Percentiles rank a stretch among this genome's conserved stretches.
Evolutionary conservation across 2,329 filamentous ascomycete genomes (phyloP).

Genomic region (Colletotrichum scovillei): DNA sequence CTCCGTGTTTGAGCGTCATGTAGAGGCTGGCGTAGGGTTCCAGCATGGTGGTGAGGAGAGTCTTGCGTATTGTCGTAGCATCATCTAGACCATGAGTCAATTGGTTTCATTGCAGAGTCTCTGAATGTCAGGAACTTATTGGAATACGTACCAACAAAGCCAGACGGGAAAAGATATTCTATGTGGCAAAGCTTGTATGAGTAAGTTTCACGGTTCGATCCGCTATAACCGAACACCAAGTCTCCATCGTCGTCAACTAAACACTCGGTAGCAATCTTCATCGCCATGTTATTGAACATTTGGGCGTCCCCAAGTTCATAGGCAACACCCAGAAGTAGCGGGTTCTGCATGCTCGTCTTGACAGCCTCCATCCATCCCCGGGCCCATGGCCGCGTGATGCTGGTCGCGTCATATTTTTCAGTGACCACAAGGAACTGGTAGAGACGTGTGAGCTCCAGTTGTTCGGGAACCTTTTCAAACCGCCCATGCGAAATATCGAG

Average conservation of each 20-base stretch:
- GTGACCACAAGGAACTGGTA: constrained; percentile 43
- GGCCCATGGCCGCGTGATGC: constrained; percentile 41
- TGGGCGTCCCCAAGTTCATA: constrained; percentile 45
- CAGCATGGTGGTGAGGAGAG: constrained; percentile 4
- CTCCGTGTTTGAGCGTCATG: not conserved
- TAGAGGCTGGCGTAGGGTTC: constrained; percentile 16
- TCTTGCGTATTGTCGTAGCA: not conserved
- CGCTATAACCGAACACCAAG: constrained; percentile 18
- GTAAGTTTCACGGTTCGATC: not conserved
- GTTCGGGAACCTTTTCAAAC: constrained; percentile 40
- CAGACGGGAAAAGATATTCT: constrained; percentile 8
- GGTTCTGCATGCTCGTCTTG: constrained; percentile 31
- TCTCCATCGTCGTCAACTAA: constrained; percentile 15
- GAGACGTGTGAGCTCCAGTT: constrained; percentile 39
- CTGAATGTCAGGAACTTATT: fast-evolving
- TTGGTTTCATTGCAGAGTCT: not conserved
- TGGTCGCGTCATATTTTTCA: constrained; percentile 45
- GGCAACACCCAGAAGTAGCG: constrained; percentile 43
- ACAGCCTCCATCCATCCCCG: constrained; percentile 36
- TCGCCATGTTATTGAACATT: constrained; percentile 38
- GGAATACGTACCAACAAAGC: not conserved
- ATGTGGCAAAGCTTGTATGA: constrained; percentile 20
- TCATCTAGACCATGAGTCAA: not conserved
- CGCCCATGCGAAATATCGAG: constrained; percentile 45
- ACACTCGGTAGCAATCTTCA: constrained; percentile 41